phyloP scores from a whole-genome alignment of 768 basidiomycete genomes.

The Hypholoma sublateritium region DNA sequence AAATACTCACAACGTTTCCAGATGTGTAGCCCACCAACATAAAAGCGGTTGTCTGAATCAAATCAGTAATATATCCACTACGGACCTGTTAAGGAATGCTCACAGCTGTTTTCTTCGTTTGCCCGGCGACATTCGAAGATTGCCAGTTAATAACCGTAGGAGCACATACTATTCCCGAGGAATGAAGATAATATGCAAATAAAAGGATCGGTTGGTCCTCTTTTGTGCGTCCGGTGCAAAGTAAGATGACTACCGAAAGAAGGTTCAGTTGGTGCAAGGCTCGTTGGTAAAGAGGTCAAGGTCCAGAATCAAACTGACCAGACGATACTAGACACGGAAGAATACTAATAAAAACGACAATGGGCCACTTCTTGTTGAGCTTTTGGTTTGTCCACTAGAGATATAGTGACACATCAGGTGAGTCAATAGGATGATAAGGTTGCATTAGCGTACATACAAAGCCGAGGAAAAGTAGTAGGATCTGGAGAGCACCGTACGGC shows the following conservation, averaged over 20 bases:
- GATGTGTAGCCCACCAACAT: slow-evolving; percentile 10
- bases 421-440: not conserved
- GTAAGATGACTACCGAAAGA: slow-evolving; percentile 23
- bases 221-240: slow-evolving; percentile 19
- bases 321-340: slow-evolving; percentile 23
- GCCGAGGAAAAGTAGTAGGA: slow-evolving; percentile 23
- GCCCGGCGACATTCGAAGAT: slow-evolving; percentile 34
- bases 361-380: slow-evolving; percentile 24
- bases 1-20: slow-evolving; percentile 9
- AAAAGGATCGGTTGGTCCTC: slow-evolving; percentile 27
- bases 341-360: slow-evolving; percentile 21
- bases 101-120: slow-evolving; percentile 16
- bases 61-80: not conserved
- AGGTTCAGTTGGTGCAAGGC: not conserved
- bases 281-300: not conserved
- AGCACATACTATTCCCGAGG: slow-evolving; percentile 18
- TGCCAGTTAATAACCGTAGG: slow-evolving; percentile 33
- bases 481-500: slow-evolving; percentile 29
- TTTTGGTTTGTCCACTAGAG: slow-evolving; percentile 25
- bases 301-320: slow-evolving; percentile 13
- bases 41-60: slow-evolving; percentile 9
- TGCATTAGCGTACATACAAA: slow-evolving; percentile 24
- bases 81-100: not conserved
- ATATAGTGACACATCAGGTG: not conserved
- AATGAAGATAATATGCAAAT: slow-evolving; percentile 29